phyloP scores from a whole-genome alignment of 208 protist species.

The Trypanosoma melophagium region DNA sequence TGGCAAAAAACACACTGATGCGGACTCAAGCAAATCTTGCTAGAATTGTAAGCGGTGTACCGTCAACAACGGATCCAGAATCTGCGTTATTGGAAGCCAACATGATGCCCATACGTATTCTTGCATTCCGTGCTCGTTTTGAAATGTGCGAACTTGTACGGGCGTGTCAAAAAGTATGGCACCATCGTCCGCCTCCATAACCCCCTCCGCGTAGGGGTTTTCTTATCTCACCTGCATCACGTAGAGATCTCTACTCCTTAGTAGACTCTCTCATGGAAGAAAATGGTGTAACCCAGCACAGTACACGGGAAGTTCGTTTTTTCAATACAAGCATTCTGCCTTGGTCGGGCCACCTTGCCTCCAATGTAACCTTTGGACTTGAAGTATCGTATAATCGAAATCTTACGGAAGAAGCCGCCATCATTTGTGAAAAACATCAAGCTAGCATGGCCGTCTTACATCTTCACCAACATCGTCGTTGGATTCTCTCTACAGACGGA shows the following conservation, averaged over 20 bases:
- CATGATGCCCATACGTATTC: not conserved
- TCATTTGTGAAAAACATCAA: not conserved
- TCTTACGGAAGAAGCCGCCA: not conserved
- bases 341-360: not conserved
- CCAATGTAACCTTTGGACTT: not conserved
- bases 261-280: slow-evolving; percentile 6
- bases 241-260: slow-evolving; percentile 1
- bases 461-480: not conserved
- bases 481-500: not conserved
- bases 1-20: not conserved
- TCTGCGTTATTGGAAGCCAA: slow-evolving; percentile 1
- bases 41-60: not conserved
- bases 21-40: not conserved
- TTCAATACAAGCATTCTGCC: not conserved
- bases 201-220: not conserved
- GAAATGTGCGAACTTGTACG: not conserved
- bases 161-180: not conserved
- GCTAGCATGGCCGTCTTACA: not conserved
- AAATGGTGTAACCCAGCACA: not conserved
- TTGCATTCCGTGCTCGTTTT: not conserved
- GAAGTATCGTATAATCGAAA: not conserved
- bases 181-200: not conserved
- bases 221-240: not conserved
- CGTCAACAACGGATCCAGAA: not conserved
- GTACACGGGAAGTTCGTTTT: not conserved